Evolutionary conservation across 345 rosid genomes (phyloP).

Genomic region (Hypericum perforatum): DNA sequence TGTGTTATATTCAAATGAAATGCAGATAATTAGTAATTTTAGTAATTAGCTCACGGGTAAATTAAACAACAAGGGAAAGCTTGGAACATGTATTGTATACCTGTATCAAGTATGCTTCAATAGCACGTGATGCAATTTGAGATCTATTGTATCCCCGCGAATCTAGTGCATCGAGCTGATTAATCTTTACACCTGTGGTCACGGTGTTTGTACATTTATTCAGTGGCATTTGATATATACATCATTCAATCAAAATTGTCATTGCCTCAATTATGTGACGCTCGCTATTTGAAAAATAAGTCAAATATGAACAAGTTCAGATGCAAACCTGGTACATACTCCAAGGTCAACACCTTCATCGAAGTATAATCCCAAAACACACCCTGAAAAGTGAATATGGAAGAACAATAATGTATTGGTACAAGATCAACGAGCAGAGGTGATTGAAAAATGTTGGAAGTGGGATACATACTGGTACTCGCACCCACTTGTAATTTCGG

Average conservation of each 20-base stretch:
- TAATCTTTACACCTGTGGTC: conserved; percentile 73
- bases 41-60: too few species aligned
- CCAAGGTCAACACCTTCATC: conserved; percentile 84
- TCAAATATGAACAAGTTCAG: conserved; percentile 16
- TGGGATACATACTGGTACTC: conserved; percentile 71
- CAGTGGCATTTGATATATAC: not conserved
- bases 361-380: conserved; percentile 94
- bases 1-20: conserved; percentile 16
- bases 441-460: conserved; percentile 9
- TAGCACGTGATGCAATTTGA: conserved; percentile 72
- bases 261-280: not conserved
- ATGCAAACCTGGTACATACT: conserved; percentile 82
- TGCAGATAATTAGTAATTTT: conserved; percentile 4
- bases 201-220: not conserved
- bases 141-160: conserved; percentile 54
- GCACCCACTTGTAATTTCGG: conserved; percentile 87
- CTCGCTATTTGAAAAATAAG: conserved; percentile 3
- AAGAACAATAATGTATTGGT: conserved; percentile 3
- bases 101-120: conserved; percentile 94
- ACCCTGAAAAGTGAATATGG: conserved; percentile 33
- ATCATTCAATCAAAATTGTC: too few species aligned
- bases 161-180: conserved; percentile 45
- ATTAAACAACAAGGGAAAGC: too few species aligned
- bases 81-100: conserved; percentile 21
- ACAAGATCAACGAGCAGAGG: not conserved